A percentile compares a stretch with the other conserved stretches of the same genome.
These are phyloP conservation scores for Boletus bicolor DNA, from an alignment of 768 basidiomycete genomes.

Conservation along the genomic window DNA sequence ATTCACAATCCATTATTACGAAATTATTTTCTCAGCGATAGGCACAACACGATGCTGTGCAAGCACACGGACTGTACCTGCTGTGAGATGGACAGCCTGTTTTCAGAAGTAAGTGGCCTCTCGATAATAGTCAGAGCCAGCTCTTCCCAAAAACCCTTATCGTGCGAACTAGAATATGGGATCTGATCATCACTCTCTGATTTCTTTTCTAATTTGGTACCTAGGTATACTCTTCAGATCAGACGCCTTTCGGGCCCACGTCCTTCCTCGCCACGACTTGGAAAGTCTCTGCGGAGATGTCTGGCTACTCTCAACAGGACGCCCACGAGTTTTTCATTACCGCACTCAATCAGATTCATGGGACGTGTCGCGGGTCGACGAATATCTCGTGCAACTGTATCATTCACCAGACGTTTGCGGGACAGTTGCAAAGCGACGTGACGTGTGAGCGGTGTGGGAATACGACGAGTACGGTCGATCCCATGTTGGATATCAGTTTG, in stretches of 20 bases:
- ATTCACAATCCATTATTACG: constrained; percentile 86
- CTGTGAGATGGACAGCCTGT: constrained; percentile 91
- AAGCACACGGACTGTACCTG: constrained; percentile 74
- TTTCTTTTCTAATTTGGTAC: neutral
- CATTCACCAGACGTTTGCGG: constrained; percentile 87
- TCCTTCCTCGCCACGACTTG: constrained; percentile 83
- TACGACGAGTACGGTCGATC: constrained; percentile 76
- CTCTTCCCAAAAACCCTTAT: too few species aligned
- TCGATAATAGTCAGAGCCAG: neutral
- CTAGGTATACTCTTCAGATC: constrained; percentile 56
- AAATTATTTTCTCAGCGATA: constrained; percentile 87
- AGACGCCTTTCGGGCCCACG: constrained; percentile 72
- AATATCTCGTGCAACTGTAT: constrained; percentile 85
- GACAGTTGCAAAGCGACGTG: constrained; percentile 84
- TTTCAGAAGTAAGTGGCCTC: constrained; percentile 55
- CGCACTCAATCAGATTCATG: constrained; percentile 84
- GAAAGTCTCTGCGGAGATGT: constrained; percentile 72
- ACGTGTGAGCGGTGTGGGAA: constrained; percentile 83
- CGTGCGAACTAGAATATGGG: neutral
- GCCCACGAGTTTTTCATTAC: constrained; percentile 87
- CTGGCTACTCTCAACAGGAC: constrained; percentile 93
- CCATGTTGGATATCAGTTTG: constrained; percentile 87
- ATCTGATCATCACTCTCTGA: neutral
- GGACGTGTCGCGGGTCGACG: constrained; percentile 68
- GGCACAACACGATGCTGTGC: constrained; percentile 75